Conservation (phyloP, 2,329 filamentous ascomycete genomes). For the Fusarium sp. region DNA sequence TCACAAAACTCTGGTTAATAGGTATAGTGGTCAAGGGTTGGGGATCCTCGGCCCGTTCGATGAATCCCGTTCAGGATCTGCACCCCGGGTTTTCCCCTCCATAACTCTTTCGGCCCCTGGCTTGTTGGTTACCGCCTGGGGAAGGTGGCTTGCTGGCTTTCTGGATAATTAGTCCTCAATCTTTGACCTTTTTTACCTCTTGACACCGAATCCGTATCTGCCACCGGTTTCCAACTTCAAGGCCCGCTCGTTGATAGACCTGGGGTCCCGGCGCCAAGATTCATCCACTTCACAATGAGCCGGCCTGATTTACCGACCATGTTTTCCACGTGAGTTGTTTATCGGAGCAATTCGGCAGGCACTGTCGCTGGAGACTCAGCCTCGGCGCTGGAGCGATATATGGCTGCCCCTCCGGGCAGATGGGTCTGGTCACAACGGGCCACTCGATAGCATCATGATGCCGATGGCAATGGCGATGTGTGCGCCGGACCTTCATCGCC, state of each 20-base stretch:
- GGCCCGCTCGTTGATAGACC: background rate
- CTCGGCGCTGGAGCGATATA: slow-evolving; percentile 15
- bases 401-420: slow-evolving; percentile 17
- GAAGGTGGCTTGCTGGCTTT: slow-evolving; percentile 39
- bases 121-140: slow-evolving; percentile 27
- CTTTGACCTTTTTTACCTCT: background rate
- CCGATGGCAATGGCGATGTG: slow-evolving; percentile 3
- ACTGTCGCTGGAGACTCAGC: slow-evolving; percentile 10
- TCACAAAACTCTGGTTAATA: slow-evolving; percentile 35
- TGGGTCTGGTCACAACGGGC: slow-evolving; percentile 18
- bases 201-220: background rate
- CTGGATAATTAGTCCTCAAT: slow-evolving; percentile 21
- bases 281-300: slow-evolving; percentile 25
- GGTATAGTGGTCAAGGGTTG: slow-evolving; percentile 24
- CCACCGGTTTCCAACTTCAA: slow-evolving; percentile 4
- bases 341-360: slow-evolving; percentile 31
- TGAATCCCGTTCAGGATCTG: slow-evolving; percentile 37
- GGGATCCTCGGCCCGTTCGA: slow-evolving; percentile 49
- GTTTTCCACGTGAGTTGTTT: slow-evolving; percentile 25
- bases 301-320: slow-evolving; percentile 27
- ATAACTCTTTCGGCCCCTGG: slow-evolving; percentile 33
- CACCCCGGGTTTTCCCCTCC: slow-evolving; percentile 47
- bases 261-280: slow-evolving; percentile 29
- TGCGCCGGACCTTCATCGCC: slow-evolving; percentile 19
- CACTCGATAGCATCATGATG: slow-evolving; percentile 18